phyloP scores from a whole-genome alignment of 208 protist genomes.

The Willaertia magna region DNA sequence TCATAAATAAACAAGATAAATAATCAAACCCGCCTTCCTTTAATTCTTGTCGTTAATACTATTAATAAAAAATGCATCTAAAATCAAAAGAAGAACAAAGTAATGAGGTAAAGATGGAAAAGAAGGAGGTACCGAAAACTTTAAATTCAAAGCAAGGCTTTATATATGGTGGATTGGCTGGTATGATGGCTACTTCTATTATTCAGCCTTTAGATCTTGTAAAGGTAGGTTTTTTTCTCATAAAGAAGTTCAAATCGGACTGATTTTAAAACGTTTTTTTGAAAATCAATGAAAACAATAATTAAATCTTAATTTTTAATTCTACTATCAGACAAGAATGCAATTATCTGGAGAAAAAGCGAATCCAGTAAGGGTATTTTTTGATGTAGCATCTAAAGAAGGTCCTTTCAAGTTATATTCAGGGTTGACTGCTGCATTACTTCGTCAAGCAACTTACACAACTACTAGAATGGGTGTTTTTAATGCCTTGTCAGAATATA shows the following conservation, averaged over 20 bases:
- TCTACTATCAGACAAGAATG: background rate
- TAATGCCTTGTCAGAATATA: background rate
- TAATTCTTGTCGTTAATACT: too few species aligned
- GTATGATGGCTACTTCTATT: background rate
- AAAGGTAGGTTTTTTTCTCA: background rate
- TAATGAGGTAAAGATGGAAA: too few species aligned
- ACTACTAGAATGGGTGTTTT: conserved; percentile 13
- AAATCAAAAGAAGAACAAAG: too few species aligned
- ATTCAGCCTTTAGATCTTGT: conserved; percentile 8
- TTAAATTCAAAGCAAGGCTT: background rate
- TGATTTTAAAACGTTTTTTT: too few species aligned
- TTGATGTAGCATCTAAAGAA: background rate
- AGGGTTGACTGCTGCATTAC: background rate
- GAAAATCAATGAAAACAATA: too few species aligned
- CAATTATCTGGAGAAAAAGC: background rate
- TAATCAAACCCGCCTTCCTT: too few species aligned
- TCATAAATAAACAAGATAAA: too few species aligned
- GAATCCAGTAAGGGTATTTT: background rate
- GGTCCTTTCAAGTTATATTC: background rate
- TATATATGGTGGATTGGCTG: background rate
- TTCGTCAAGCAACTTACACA: background rate
- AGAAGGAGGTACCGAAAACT: too few species aligned
- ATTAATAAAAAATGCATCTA: too few species aligned
- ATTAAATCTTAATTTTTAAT: too few species aligned
- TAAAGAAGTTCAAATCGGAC: too few species aligned